These are phyloP conservation scores for Luzula sylvatica DNA, from an alignment of 176 grass and related monocot species.

Conservation along the genomic window DNA sequence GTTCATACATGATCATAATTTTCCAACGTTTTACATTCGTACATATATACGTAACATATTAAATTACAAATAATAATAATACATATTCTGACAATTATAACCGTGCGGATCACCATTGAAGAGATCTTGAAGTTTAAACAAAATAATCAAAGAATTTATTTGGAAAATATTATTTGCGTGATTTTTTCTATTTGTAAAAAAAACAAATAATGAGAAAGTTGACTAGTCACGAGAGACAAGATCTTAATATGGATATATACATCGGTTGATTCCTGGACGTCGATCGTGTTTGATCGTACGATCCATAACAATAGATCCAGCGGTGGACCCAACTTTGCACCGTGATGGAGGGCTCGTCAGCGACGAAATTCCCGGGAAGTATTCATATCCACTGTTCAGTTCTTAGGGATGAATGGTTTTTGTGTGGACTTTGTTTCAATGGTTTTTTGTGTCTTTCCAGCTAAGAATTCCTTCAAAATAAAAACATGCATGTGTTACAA, in stretches of 20 bases:
- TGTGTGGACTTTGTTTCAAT: background rate
- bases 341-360: constrained; percentile 1
- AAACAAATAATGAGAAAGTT: background rate
- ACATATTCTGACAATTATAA: too few relatives aligned
- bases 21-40: too few relatives aligned
- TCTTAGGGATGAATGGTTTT: background rate
- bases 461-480: background rate
- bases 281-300: background rate
- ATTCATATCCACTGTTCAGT: constrained; percentile 5
- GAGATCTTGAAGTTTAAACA: too few relatives aligned
- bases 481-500: background rate
- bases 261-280: background rate
- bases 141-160: too few relatives aligned
- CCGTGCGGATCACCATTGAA: too few relatives aligned
- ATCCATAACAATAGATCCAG: background rate
- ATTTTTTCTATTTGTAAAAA: background rate
- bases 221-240: background rate
- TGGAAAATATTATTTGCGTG: too few relatives aligned
- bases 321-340: constrained; percentile 5
- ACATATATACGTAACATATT: too few relatives aligned
- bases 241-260: background rate
- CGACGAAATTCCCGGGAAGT: constrained; percentile 14
- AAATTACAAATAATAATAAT: too few relatives aligned
- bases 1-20: too few relatives aligned
- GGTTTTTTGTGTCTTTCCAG: background rate